Evolutionary conservation across 2,329 filamentous ascomycete genomes (phyloP).

Genomic region (Aspergillus persii): DNA sequence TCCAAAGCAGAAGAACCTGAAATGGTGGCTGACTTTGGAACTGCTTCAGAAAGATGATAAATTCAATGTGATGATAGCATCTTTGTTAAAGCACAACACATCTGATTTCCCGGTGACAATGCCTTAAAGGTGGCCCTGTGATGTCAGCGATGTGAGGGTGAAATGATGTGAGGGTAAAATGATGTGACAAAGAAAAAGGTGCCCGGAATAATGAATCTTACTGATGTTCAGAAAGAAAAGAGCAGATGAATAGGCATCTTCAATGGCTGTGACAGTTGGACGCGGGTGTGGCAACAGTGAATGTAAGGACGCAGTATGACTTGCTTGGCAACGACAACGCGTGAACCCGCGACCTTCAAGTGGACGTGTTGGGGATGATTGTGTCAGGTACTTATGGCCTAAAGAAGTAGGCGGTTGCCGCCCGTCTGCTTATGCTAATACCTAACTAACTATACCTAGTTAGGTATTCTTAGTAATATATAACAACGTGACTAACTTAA

Average conservation of each 20-base stretch:
- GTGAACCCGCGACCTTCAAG: neutral
- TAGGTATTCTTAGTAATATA: too few species aligned
- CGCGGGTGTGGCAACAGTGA: neutral
- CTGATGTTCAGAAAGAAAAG: neutral
- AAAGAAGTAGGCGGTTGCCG: constrained; percentile 6
- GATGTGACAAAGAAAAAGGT: neutral
- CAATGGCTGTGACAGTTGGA: neutral
- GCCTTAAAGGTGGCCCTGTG: too few species aligned
- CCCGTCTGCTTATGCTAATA: neutral
- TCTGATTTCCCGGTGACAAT: too few species aligned
- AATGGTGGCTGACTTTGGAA: neutral
- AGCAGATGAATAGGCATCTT: too few species aligned
- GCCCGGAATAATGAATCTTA: neutral
- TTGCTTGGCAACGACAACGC: neutral
- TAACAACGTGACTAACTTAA: too few species aligned
- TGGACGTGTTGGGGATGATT: neutral
- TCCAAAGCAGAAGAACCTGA: neutral
- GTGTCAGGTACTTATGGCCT: constrained; percentile 1
- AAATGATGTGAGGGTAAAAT: neutral
- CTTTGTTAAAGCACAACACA: neutral
- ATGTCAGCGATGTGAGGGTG: neutral
- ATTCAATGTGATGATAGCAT: neutral
- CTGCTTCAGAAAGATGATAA: neutral
- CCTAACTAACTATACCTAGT: too few species aligned
- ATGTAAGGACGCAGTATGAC: neutral